phyloP scores from a whole-genome alignment of 148 eudicot genomes.

The Rhododendron williamsianum region DNA sequence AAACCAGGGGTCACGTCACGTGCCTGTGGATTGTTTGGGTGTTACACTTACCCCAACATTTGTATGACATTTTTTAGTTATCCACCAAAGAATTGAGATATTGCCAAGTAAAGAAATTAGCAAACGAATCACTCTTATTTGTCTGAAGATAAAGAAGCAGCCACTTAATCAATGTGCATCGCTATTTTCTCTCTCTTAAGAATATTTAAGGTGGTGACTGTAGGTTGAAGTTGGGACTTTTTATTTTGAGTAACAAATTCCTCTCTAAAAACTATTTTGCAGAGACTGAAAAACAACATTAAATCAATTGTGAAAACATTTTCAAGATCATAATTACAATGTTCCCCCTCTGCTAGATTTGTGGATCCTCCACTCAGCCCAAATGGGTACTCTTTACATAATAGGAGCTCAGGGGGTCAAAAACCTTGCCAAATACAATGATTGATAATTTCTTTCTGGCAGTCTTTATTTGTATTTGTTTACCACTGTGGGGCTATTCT shows the following conservation, averaged over 20 bases:
- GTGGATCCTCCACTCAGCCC: not conserved
- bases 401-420: not conserved
- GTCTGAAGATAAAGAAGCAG: not conserved
- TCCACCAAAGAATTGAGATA: not conserved
- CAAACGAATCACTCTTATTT: not conserved
- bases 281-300: not conserved
- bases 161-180: not conserved
- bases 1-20: not conserved
- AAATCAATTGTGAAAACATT: not conserved
- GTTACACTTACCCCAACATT: not conserved
- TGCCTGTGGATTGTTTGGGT: too few species aligned
- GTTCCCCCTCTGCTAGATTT: not conserved
- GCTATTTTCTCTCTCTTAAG: not conserved
- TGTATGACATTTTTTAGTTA: not conserved
- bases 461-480: too few species aligned
- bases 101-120: not conserved
- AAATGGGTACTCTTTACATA: not conserved
- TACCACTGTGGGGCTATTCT: not conserved
- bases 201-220: not conserved
- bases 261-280: not conserved
- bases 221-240: not conserved
- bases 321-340: not conserved
- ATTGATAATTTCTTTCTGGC: not conserved
- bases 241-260: not conserved
- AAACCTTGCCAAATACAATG: not conserved